phyloP scores from a whole-genome alignment of 345 rosid genomes.

The Populus alba region DNA sequence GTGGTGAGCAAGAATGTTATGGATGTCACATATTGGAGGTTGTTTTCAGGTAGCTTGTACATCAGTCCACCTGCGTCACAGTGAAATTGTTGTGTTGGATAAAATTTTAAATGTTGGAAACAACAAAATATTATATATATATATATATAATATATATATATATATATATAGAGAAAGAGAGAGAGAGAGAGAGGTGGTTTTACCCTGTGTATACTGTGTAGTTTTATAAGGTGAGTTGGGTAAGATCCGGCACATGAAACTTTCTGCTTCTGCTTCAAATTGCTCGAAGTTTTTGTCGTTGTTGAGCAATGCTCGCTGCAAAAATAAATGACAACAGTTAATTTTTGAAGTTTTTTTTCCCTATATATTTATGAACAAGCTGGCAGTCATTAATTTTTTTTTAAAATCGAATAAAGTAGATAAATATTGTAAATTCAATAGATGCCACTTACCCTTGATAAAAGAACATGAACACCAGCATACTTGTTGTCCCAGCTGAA shows the following conservation, averaged over 20 bases:
- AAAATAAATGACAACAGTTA: not conserved
- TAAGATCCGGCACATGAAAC: constrained; percentile 80
- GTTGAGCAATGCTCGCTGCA: constrained; percentile 58
- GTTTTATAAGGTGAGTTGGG: constrained; percentile 73
- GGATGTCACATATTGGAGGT: constrained; percentile 85
- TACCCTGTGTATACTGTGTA: constrained; percentile 87
- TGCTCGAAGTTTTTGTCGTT: constrained; percentile 59
- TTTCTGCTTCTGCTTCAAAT: constrained; percentile 65
- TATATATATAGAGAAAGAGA: too few species aligned
- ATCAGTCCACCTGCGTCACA: constrained; percentile 68
- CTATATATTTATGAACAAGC: too few species aligned
- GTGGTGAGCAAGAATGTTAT: constrained; percentile 78
- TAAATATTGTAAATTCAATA: not conserved
- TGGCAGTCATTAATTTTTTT: too few species aligned
- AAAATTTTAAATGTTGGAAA: too few species aligned
- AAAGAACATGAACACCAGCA: constrained; percentile 83
- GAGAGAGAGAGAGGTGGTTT: not conserved
- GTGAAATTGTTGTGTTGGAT: too few species aligned
- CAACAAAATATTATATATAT: too few species aligned
- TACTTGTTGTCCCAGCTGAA: constrained; percentile 96
- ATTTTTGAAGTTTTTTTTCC: not conserved
- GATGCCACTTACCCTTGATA: constrained; percentile 51
- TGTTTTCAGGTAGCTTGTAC: constrained; percentile 67
- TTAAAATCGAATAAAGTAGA: not conserved
- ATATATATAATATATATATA: not conserved